Conservation (phyloP, 371 early-diverging fungal genomes). For the Sporodiniella umbellata region DNA sequence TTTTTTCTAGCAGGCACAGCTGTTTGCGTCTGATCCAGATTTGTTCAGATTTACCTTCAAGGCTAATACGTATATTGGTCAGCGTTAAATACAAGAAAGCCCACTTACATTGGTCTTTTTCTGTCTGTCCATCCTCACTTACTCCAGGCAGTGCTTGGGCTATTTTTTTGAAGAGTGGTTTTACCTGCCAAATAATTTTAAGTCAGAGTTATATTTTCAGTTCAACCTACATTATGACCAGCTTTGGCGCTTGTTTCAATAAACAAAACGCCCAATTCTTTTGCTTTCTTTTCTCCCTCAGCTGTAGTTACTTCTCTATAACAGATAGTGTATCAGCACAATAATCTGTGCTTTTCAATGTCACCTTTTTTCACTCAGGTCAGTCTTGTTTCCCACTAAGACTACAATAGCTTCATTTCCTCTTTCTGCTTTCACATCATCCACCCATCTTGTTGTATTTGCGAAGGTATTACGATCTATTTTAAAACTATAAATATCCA, state of each 20-base stretch:
- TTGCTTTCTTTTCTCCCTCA: slow-evolving; percentile 94
- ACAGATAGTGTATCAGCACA: not conserved
- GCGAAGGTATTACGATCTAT: slow-evolving; percentile 88
- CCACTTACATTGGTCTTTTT: slow-evolving; percentile 39
- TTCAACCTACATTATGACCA: slow-evolving; percentile 77
- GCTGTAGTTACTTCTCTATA: slow-evolving; percentile 86
- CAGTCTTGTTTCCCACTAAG: slow-evolving; percentile 99
- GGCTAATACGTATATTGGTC: slow-evolving; percentile 15
- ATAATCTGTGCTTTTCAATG: too few relatives aligned
- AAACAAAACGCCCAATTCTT: slow-evolving; percentile 93
- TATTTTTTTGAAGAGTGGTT: slow-evolving; percentile 92
- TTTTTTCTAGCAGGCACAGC: slow-evolving; percentile 40
- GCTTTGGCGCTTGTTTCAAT: slow-evolving; percentile 97
- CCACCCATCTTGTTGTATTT: slow-evolving; percentile 97
- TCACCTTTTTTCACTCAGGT: slow-evolving; percentile 88
- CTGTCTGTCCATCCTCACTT: slow-evolving; percentile 45
- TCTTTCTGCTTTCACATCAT: slow-evolving; percentile 97
- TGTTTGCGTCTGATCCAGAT: slow-evolving; percentile 24
- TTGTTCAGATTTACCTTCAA: slow-evolving; percentile 35
- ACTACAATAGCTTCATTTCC: slow-evolving; percentile 97
- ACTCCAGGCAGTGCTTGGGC: slow-evolving; percentile 93
- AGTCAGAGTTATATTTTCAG: not conserved
- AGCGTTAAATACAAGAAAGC: too few relatives aligned
- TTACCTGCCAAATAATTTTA: slow-evolving; percentile 47
- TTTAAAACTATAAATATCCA: too few relatives aligned